A percentile compares a stretch with the other conserved stretches of the same genome.
Evolutionary conservation across 2,329 filamentous ascomycete genomes (phyloP).

Genomic region (Pseudogymnoascus sp.): DNA sequence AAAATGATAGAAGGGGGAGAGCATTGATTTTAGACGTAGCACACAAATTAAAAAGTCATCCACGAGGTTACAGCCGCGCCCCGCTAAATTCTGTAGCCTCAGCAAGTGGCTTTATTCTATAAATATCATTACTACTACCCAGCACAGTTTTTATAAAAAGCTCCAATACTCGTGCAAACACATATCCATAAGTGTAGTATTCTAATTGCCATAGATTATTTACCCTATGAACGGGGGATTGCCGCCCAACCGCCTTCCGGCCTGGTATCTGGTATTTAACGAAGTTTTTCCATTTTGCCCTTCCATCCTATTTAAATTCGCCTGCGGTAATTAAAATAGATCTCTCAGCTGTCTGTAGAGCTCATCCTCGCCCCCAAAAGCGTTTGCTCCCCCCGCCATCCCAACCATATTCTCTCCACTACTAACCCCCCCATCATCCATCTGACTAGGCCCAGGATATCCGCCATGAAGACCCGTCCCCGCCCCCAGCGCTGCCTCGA

Average conservation of each 20-base stretch:
- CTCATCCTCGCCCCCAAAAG: slow-evolving; percentile 31
- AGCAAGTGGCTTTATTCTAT: not conserved
- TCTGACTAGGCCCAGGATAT: slow-evolving; percentile 16
- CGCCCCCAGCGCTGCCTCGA: slow-evolving; percentile 29
- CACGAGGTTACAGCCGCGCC: not conserved
- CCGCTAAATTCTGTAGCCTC: no score
- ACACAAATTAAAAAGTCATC: not conserved
- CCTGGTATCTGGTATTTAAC: not conserved
- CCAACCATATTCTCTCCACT: slow-evolving; percentile 18
- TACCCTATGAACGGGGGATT: not conserved
- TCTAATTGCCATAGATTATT: not conserved
- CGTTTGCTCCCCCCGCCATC: slow-evolving; percentile 19
- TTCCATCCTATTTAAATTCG: not conserved
- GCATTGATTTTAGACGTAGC: not conserved
- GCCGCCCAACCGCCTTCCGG: not conserved
- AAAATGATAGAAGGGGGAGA: not conserved
- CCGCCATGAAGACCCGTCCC: slow-evolving; percentile 15
- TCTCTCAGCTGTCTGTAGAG: slow-evolving; percentile 30
- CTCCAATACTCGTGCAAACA: not conserved
- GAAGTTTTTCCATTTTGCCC: not conserved
- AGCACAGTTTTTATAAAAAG: not conserved
- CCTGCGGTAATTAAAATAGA: slow-evolving; percentile 24
- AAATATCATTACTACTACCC: not conserved
- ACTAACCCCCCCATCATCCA: slow-evolving; percentile 23
- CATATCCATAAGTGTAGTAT: not conserved